Evolutionary conservation across 2,329 filamentous ascomycete genomes (phyloP).

Genomic region (Pyricularia sp.): DNA sequence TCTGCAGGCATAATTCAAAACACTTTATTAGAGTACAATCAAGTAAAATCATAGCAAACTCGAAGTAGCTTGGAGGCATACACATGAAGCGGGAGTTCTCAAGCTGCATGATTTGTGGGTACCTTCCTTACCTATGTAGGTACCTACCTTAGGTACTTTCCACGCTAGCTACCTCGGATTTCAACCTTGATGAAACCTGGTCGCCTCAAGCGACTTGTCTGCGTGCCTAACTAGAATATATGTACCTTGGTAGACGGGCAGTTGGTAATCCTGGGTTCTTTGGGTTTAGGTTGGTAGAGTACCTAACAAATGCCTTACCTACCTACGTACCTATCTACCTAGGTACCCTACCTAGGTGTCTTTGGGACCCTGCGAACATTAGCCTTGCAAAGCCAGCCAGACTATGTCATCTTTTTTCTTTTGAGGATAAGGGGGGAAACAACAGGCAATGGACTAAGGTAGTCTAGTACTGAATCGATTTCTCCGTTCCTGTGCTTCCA

Average conservation of each 20-base stretch:
- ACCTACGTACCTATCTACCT: too few relatives aligned
- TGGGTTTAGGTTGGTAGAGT: neutral
- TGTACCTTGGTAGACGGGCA: neutral
- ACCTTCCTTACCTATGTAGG: neutral
- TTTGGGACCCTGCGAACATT: neutral
- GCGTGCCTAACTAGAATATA: too few relatives aligned
- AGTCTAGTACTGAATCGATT: neutral
- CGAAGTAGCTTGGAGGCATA: neutral
- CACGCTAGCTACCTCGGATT: neutral
- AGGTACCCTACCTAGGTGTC: too few relatives aligned
- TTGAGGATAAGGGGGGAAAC: neutral
- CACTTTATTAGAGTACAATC: neutral
- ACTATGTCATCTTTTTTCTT: neutral
- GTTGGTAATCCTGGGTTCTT: neutral
- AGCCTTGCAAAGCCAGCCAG: neutral
- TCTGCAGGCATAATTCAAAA: neutral
- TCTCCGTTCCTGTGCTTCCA: neutral
- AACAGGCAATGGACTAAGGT: neutral
- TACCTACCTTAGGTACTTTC: neutral
- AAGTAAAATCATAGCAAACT: too few relatives aligned
- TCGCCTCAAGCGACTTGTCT: neutral
- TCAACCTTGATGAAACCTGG: neutral
- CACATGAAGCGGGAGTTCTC: neutral
- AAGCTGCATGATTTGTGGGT: neutral
- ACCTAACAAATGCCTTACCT: neutral